Evolutionary conservation across 306 rosid genomes (phyloP), one percentile per base, ranked within the genome.

Genomic region (Psophocarpus tetragonolobus): DNA sequence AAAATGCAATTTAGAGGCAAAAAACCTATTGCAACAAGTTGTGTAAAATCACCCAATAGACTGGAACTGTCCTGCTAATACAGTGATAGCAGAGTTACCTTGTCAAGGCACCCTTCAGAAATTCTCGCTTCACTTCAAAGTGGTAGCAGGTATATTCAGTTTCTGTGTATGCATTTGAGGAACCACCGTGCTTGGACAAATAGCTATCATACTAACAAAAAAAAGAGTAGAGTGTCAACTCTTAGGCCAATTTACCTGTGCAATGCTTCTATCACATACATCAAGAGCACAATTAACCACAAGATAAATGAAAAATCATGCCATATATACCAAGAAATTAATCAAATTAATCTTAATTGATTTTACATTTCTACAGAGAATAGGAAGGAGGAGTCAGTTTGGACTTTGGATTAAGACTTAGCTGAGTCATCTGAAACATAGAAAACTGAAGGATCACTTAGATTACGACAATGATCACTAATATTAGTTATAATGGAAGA

Each of bases 101-200:
- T 88, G 68, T 79, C 91, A 95, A 88, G 44, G 98, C 91, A 82
- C 94, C 99, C 80, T 87, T 88, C 60, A 95, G 89, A 87, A 80
- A 92, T 80, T 95, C 99, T 39, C 79, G 88, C 79, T 92, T 92
- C 62, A 95, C 99, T 83, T 92, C 99, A 82, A 95, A 95, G 87
- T 95, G 96, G 83, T 95, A 95, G 92, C 97, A 92, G n/a, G 99
- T 95, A 82, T 89, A 85, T 83, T 95, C 97, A 21, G 91, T 76
- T 84, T 92, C 97, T 29, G 99, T 95, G 80, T 88, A 95, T 30
- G 99, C 99, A 81, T 95, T 95, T 81, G 99, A 92, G 51, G 92
- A 87, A 26, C 99, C 99, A 77, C 99, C 99, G 60, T 95, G 99
- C 84, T 95, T 95, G 83, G 97, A 95, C 90, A 95, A 87, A 87